Evolutionary conservation across 2,329 filamentous ascomycete genomes (phyloP), one percentile per base, ranked within the genome.

Genomic region (Trichoderma arundinaceum): DNA sequence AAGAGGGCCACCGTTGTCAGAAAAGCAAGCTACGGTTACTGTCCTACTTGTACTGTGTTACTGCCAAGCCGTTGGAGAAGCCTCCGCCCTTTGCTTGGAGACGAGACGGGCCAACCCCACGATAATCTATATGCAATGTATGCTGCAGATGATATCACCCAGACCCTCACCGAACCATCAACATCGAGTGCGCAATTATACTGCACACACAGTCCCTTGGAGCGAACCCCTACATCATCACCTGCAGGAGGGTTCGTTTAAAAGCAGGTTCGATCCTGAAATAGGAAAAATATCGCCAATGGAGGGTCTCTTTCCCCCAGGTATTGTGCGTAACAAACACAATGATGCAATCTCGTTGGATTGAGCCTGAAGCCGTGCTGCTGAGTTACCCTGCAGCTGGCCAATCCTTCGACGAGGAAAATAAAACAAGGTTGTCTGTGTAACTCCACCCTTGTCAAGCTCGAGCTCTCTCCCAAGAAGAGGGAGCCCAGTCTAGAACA

Each of bases 111-210:
- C 53, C 59, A 35, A 62, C 59, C 59, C 59, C 59, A 39, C 59
- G 59, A 62, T 62, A 53, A 59, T 59, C 43, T 32, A 19, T 41
- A 41, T 56, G 38, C 41, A 48, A 58, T 46, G 56, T 32, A 58
- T 28, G 48, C 48, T 53, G 48, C 59, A 62, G 59, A 53, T 62
- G 59, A 62, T 53, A 62, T 62, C 59, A 62, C 59, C 32, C 44
- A 19, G 28, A 43, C 46, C 48, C 48, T 62, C 38, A 32, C 17
- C 48, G 48, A 43, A 53, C 19, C 19, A 17, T 19, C 17, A 8
- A 19, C 51, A 4, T 53, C 32, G 15, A 17, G 32, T 17, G 33
- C 51, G 33, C 32, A 38, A 43, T 41, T 35, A 35, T 22, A 17
- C 46, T 51, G 15, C 58, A 35, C 33, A 39, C 57, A 32, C 57